Evolutionary conservation across 768 basidiomycete species (phyloP).

Genomic region (Calocybe indica): DNA sequence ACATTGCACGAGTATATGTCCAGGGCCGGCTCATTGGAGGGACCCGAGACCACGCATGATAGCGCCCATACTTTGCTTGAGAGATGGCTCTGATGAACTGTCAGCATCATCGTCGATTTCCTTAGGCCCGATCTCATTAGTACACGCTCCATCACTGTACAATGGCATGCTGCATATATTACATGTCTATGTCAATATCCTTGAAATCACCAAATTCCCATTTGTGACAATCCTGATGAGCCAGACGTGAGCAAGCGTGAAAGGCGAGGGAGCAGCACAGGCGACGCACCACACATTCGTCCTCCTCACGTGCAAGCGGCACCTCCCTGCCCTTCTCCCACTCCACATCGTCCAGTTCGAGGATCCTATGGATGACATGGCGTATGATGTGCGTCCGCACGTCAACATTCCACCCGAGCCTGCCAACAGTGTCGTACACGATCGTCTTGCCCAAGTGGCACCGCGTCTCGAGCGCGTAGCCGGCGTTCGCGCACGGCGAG

Average conservation of each 20-base stretch:
- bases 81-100: too few species aligned
- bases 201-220: slow-evolving; percentile 60
- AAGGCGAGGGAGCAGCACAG: not conserved
- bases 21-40: slow-evolving; percentile 80
- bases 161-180: too few species aligned
- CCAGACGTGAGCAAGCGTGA: not conserved
- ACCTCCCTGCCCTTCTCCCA: slow-evolving; percentile 49
- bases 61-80: too few species aligned
- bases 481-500: slow-evolving; percentile 75
- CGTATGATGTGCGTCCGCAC: slow-evolving; percentile 71
- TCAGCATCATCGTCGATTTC: too few species aligned
- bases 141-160: too few species aligned
- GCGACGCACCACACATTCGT: slow-evolving; percentile 53
- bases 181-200: too few species aligned
- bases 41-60: slow-evolving; percentile 2
- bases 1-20: slow-evolving; percentile 78
- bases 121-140: too few species aligned
- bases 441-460: slow-evolving; percentile 91
- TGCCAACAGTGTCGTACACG: slow-evolving; percentile 81
- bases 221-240: slow-evolving; percentile 65
- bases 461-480: slow-evolving; percentile 81
- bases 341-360: slow-evolving; percentile 43
- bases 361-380: slow-evolving; percentile 58
- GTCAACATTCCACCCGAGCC: slow-evolving; percentile 78
- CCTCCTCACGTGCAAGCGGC: slow-evolving; percentile 53